Evolutionary conservation across 768 basidiomycete species (phyloP), one percentile per base, ranked within the genome.

Genomic region (Hortiboletus flavorubellus): DNA sequence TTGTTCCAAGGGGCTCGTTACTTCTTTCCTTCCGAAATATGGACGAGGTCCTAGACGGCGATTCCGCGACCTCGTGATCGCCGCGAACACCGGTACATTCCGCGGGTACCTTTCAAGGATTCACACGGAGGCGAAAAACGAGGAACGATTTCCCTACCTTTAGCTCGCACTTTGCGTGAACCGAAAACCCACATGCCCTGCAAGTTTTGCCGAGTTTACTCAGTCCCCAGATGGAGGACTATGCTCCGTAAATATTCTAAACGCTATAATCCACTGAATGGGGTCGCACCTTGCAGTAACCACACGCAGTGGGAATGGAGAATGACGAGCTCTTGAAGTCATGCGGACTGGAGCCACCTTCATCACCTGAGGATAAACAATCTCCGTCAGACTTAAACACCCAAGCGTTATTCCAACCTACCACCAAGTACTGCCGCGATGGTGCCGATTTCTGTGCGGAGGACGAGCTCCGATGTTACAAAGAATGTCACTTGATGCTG

Each of bases 141-240:
- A 55, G 26, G 23, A 46, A 43, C 23, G 31, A 39, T 66, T 40
- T 18, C 49, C 51, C 15, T 56, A 87, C 91, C 82, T 92, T 93
- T 46, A 93, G 70, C 68, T 93, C 92, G 70, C 92, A 93, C 69
- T 89, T 92, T 45, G 83, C 74, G 67, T 93, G 91, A 8, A 93
- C 91, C 18, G 87, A 86, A 47, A 93, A 70, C 2, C 86, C 84
- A 66, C 92, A 93, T 12, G 76, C 70, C 66, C 78, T 86, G 74
- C 91, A 93, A 7, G 86, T 90, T 73, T 91, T 93, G 34, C 91
- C 91, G 65, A 90, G 88, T 69, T 91, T 92, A 67, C 82, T 87
- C 42, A 93, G 74, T 9, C 91, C 92, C 91, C 91, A 93, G 31
- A 93, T 91, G 8, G 87, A 88, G 10, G 85, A 78, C 90, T 92